phyloP scores from a whole-genome alignment of 2,329 filamentous ascomycete species.

The Talaromyces sp. region DNA sequence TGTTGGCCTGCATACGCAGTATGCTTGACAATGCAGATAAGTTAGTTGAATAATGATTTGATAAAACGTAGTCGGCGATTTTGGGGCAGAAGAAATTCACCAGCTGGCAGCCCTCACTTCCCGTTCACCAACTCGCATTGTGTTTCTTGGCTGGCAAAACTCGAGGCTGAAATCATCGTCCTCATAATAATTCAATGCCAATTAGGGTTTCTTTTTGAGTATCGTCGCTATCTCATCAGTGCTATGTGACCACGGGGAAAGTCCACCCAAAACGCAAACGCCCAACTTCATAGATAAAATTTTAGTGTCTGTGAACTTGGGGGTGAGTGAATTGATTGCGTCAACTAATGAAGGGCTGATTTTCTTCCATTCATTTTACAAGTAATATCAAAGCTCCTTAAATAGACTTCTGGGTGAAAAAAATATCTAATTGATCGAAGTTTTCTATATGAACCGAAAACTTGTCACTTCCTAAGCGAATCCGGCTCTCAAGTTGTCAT shows the following conservation, averaged over 20 bases:
- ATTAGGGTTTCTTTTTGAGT: too few species aligned
- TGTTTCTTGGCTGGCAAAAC: not conserved
- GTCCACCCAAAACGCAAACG: not conserved
- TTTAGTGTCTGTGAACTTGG: too few species aligned
- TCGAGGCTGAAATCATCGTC: not conserved
- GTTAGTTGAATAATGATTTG: not conserved
- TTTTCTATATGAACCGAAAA: not conserved
- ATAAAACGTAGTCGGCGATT: not conserved
- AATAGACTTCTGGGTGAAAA: not conserved
- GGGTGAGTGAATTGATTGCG: too few species aligned
- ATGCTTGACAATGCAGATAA: not conserved
- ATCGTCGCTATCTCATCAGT: too few species aligned
- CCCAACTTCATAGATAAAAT: too few species aligned
- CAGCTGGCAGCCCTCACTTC: not conserved
- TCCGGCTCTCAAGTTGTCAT: conserved; percentile 38
- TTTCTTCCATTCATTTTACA: too few species aligned
- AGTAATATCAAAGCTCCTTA: not conserved
- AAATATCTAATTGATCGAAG: not conserved
- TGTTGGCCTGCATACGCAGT: not conserved
- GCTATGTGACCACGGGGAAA: too few species aligned
- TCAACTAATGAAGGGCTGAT: too few species aligned
- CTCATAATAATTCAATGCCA: not conserved
- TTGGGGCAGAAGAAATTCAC: not conserved
- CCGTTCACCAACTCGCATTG: too few species aligned
- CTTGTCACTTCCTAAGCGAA: not conserved